Conservation (phyloP, 176 grass and related monocot genomes). For the Ampelocalamus luodianensis region DNA sequence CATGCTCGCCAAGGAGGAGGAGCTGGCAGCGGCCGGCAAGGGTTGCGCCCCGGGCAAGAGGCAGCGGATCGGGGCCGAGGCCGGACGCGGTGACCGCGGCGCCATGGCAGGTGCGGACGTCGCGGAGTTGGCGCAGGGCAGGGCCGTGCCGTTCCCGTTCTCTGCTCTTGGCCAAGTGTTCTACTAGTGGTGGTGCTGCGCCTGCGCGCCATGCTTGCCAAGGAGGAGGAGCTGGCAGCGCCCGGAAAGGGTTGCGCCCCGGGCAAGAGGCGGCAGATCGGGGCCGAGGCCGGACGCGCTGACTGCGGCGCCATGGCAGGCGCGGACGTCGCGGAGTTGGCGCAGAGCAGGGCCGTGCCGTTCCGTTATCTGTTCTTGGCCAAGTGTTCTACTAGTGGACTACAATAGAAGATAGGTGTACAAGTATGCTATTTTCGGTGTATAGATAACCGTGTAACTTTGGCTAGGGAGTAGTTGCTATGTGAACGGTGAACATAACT, state of each 20-base stretch:
- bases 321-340: neutral
- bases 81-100: neutral
- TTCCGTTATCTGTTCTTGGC: constrained; percentile 53
- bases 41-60: constrained; percentile 22
- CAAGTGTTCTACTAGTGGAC: constrained; percentile 55
- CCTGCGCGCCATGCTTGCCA: constrained; percentile 54
- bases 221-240: constrained; percentile 44
- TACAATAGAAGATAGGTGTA: constrained; percentile 2
- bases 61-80: constrained; percentile 35
- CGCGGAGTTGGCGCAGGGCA: constrained; percentile 17
- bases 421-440: neutral
- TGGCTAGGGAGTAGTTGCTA: neutral
- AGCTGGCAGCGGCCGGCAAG: constrained; percentile 21
- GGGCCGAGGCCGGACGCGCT: constrained; percentile 3
- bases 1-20: constrained; percentile 57
- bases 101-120: neutral
- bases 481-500: too few relatives aligned
- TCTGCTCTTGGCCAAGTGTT: constrained; percentile 54
- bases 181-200: constrained; percentile 34
- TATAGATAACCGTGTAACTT: constrained; percentile 10
- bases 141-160: constrained; percentile 50
- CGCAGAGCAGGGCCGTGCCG: constrained; percentile 35
- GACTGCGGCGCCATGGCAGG: neutral
- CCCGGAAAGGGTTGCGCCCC: constrained; percentile 1
- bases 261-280: constrained; percentile 38